phyloP scores from a whole-genome alignment of 306 rosid genomes.

The Prunus mira region DNA sequence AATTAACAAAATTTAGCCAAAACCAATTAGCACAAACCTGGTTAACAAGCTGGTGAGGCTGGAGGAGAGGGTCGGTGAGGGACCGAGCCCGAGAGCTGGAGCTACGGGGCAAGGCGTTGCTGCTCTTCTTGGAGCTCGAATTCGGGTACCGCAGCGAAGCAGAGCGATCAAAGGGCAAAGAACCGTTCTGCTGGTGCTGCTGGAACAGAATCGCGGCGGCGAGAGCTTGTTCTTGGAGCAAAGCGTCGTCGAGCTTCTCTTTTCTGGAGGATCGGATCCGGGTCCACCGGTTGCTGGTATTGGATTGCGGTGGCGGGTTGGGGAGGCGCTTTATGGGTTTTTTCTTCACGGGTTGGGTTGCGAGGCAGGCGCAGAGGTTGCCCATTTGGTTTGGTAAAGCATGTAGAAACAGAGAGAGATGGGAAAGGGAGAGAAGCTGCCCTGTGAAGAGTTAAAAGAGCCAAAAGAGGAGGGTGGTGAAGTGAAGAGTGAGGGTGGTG shows the following conservation, averaged over 20 bases:
- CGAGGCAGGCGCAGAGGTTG: slow-evolving; percentile 64
- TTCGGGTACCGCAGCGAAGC: slow-evolving; percentile 70
- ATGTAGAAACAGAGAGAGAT: slow-evolving; percentile 24
- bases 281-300: slow-evolving; percentile 49
- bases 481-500: neutral
- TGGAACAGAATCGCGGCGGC: slow-evolving; percentile 82
- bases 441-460: neutral
- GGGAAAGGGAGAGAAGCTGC: neutral
- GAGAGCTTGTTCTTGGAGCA: slow-evolving; percentile 69
- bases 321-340: slow-evolving; percentile 53
- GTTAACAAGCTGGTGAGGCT: slow-evolving; percentile 83
- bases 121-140: slow-evolving; percentile 50
- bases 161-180: slow-evolving; percentile 74
- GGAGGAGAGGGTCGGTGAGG: slow-evolving; percentile 82
- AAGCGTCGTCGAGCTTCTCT: slow-evolving; percentile 54
- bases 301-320: slow-evolving; percentile 36
- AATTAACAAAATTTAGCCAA: neutral
- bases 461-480: neutral
- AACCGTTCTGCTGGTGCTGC: slow-evolving; percentile 52
- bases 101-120: slow-evolving; percentile 61
- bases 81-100: slow-evolving; percentile 89
- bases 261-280: slow-evolving; percentile 52
- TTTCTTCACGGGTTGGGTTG: slow-evolving; percentile 34
- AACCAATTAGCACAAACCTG: slow-evolving; percentile 39
- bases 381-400: slow-evolving; percentile 60